Evolutionary conservation across 805 yeast genomes (phyloP).

Genomic region (Lipomyces chichibuensis): DNA sequence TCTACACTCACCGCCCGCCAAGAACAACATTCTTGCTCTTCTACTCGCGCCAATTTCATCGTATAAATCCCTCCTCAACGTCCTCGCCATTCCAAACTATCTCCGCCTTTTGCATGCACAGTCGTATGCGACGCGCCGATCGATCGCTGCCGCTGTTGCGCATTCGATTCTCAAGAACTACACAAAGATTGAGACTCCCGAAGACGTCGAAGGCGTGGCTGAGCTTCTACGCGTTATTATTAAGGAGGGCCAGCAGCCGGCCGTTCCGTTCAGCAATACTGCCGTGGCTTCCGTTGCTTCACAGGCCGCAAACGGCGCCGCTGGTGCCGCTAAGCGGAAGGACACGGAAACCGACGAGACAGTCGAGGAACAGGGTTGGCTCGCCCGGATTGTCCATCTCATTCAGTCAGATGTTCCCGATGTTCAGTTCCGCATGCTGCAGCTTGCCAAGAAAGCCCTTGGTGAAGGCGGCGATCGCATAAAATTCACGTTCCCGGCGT

Average conservation of each 20-base stretch:
- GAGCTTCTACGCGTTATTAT: slow-evolving; percentile 61
- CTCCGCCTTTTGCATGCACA: slow-evolving; percentile 59
- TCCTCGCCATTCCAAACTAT: slow-evolving; percentile 52
- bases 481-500: slow-evolving; percentile 72
- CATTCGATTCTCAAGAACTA: slow-evolving; percentile 54
- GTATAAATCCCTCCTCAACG: slow-evolving; percentile 41
- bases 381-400: slow-evolving; percentile 72
- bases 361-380: slow-evolving; percentile 40
- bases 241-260: slow-evolving; percentile 42
- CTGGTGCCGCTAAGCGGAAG: slow-evolving; percentile 25
- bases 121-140: slow-evolving; percentile 55
- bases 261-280: slow-evolving; percentile 38
- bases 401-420: slow-evolving; percentile 56
- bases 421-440: slow-evolving; percentile 52
- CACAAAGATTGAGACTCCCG: slow-evolving; percentile 47
- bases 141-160: slow-evolving; percentile 64
- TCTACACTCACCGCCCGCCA: slow-evolving; percentile 39
- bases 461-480: slow-evolving; percentile 59
- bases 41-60: slow-evolving; percentile 44
- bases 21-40: slow-evolving; percentile 41
- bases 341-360: slow-evolving; percentile 48
- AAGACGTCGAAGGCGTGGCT: slow-evolving; percentile 63
- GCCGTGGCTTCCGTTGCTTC: slow-evolving; percentile 14
- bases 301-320: slow-evolving; percentile 14
- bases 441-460: slow-evolving; percentile 53